Evolutionary conservation across 2,329 filamentous ascomycete species (phyloP).

Genomic region (Thelonectria discophora): DNA sequence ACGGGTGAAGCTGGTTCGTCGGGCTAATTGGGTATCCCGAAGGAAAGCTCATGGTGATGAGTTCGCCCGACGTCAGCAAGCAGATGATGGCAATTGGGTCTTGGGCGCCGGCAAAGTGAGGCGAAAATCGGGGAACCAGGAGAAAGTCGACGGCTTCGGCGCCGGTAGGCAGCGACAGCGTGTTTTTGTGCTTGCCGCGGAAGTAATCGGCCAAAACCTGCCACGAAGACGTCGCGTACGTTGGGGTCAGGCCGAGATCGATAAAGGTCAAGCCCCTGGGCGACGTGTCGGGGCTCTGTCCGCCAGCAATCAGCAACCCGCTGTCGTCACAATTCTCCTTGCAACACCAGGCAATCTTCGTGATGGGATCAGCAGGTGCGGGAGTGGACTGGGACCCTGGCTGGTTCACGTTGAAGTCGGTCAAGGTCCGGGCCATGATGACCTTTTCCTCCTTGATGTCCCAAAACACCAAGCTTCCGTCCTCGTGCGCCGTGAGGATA

Average conservation of each 20-base stretch:
- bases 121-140: constrained; percentile 81
- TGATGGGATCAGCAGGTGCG: constrained; percentile 76
- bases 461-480: constrained; percentile 93
- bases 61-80: constrained; percentile 84
- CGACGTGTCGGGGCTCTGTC: constrained; percentile 71
- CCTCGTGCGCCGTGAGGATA: constrained; percentile 85
- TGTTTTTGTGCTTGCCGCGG: constrained; percentile 75
- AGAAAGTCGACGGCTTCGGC: constrained; percentile 83
- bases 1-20: constrained; percentile 91
- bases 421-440: constrained; percentile 82
- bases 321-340: constrained; percentile 95
- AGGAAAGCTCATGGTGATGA: constrained; percentile 90
- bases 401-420: constrained; percentile 77
- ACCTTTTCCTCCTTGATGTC: constrained; percentile 88
- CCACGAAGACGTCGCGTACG: constrained; percentile 92
- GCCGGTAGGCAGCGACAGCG: constrained; percentile 79
- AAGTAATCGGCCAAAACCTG: constrained; percentile 82
- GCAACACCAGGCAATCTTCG: constrained; percentile 88
- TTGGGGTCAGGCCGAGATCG: constrained; percentile 87
- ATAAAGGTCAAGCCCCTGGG: constrained; percentile 86
- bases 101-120: constrained; percentile 86
- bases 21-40: constrained; percentile 90
- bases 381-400: constrained; percentile 63
- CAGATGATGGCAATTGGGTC: constrained; percentile 88
- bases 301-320: constrained; percentile 85